Evolutionary conservation across 2,329 filamentous ascomycete genomes (phyloP).

Genomic region (Ophiosphaerella herpotricha): DNA sequence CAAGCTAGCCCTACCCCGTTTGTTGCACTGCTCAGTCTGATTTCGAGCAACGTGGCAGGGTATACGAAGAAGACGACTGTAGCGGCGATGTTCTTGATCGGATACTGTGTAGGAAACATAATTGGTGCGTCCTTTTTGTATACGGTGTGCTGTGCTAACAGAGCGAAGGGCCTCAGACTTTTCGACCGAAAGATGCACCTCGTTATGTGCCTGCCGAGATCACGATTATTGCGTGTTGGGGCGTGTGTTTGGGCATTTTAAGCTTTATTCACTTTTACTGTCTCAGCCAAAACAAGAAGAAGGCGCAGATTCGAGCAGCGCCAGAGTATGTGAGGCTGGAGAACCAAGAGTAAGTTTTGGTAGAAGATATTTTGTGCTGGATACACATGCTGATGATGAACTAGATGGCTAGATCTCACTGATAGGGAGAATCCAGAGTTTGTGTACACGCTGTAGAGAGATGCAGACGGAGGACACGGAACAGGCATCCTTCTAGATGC

Average conservation of each 20-base stretch:
- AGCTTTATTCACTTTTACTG: constrained; percentile 68
- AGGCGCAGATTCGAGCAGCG: constrained; percentile 56
- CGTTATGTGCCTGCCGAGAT: constrained; percentile 68
- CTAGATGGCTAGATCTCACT: constrained; percentile 63
- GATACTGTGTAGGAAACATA: constrained; percentile 49
- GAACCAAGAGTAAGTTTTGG: constrained; percentile 63
- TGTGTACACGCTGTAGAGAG: constrained; percentile 58
- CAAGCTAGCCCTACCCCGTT: constrained; percentile 65
- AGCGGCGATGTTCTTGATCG: constrained; percentile 55
- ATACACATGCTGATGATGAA: background rate
- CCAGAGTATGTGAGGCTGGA: constrained; percentile 65
- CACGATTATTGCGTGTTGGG: constrained; percentile 65
- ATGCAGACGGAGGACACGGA: no score
- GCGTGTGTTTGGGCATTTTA: constrained; percentile 58
- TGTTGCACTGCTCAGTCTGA: constrained; percentile 66
- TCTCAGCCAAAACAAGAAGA: constrained; percentile 62
- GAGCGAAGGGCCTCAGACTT: constrained; percentile 49
- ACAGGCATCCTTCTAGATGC: no score
- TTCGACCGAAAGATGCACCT: constrained; percentile 40
- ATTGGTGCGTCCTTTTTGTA: constrained; percentile 28
- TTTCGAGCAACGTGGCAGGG: constrained; percentile 65
- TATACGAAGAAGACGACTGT: constrained; percentile 65
- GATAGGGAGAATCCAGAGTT: constrained; percentile 69
- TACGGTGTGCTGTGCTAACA: constrained; percentile 32
- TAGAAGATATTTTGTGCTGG: background rate